Base-by-base conservation (phyloP, 2,329 filamentous ascomycete genomes). In the Ophiostoma australiae region DNA sequence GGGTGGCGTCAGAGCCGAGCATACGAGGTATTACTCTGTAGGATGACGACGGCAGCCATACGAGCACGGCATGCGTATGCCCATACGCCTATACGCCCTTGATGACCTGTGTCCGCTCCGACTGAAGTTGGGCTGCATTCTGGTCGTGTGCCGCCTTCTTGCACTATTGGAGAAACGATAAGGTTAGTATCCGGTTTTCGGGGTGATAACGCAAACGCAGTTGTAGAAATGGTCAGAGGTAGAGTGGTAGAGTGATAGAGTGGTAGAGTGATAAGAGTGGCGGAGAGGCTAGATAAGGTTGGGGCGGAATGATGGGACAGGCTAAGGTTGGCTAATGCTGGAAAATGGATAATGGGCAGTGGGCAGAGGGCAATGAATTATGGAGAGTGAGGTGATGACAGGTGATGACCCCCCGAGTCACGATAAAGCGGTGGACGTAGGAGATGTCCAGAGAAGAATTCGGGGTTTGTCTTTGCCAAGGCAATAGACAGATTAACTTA, bases 131-230 rank as follows among this genome's bases (percentile, higher is more conserved):
- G 75, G 93, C 91, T 72, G 93, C 92, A 80, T 99, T 99, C 75
- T 93, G 89, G 80, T 96, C 93, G 81, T 97, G 93, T 67, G 92
- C 94, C 81, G 97, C 93, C 84, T 97, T 95, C 86, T 97, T 97
- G 86, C 94, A 97, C 88, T 90, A 39, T 27, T 23, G n/a, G 44
- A 65, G 17, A n/a, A 48, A 48, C 17, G 75, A 73, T 31, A 23
- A 27, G 71, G 77, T 77, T 63, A 72, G 72, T 79, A 82, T 78
- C 81, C 80, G 77, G 68, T 77, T 76, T 72, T 70, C 70, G 70
- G 63, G 20, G 20, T 70, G 74, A 67, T 73, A 70, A 27, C 75
- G 48, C 20, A 20, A 70, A 27, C 75, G 58, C 8, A 58, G 6
- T 31, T 31, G 5, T 41, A 63, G 58, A 17, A 27, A 27, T n/a